Conservation (phyloP, 2,329 filamentous ascomycete genomes). For the Colletotrichum horii region DNA sequence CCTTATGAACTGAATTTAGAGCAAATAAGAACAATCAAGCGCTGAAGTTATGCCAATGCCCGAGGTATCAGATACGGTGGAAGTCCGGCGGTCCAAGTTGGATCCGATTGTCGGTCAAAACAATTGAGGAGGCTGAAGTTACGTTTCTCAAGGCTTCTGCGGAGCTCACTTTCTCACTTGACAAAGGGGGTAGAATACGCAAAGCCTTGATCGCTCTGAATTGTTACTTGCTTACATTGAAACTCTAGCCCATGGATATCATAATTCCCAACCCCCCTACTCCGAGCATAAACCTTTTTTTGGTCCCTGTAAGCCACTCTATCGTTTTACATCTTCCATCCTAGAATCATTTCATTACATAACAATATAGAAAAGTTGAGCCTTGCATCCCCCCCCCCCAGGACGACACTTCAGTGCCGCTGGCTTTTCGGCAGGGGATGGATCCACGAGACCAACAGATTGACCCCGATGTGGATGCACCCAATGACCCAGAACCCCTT, state of each 20-base stretch:
- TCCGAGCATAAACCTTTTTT: neutral
- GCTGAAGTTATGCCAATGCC: neutral
- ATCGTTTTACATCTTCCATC: neutral
- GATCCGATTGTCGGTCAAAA: neutral
- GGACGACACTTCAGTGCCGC: neutral
- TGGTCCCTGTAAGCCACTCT: neutral
- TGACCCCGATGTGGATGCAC: constrained; percentile 72
- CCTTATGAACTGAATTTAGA: neutral
- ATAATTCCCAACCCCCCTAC: constrained; percentile 5
- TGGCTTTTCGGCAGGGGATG: constrained; percentile 60
- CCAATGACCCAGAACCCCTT: constrained; percentile 84
- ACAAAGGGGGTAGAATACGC: neutral
- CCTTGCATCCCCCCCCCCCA: neutral
- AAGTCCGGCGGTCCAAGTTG: neutral
- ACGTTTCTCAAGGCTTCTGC: neutral
- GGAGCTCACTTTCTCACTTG: too few relatives aligned
- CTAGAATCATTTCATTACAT: neutral
- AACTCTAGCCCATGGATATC: constrained; percentile 13
- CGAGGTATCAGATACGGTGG: neutral
- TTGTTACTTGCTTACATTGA: neutral
- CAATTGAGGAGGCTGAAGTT: neutral
- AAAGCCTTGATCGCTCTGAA: neutral
- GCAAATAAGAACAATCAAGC: neutral
- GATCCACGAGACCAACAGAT: constrained; percentile 65
- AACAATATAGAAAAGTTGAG: neutral